These are phyloP conservation scores for Hsuehochloa calcarea DNA, from an alignment of 176 grass and related monocot species.

Conservation along the genomic window DNA sequence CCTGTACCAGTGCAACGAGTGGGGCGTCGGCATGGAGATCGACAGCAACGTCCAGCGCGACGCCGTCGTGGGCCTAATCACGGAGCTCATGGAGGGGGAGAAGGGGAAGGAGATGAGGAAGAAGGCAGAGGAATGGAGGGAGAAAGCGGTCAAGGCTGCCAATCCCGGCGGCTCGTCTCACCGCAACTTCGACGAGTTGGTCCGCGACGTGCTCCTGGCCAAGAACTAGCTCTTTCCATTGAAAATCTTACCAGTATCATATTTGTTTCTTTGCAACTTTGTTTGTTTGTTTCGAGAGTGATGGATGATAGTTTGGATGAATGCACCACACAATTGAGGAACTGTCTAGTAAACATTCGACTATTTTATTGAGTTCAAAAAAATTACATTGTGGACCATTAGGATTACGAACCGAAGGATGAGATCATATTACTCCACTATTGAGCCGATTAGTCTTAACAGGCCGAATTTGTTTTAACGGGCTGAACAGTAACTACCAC, in stretches of 20 bases:
- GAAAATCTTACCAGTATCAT: too few relatives aligned
- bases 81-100: slow-evolving; percentile 62
- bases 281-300: background rate
- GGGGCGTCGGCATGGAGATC: slow-evolving; percentile 86
- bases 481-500: too few relatives aligned
- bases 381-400: too few relatives aligned
- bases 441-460: too few relatives aligned
- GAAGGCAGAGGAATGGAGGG: slow-evolving; percentile 55
- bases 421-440: rapidly evolving
- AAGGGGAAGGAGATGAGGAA: slow-evolving; percentile 59
- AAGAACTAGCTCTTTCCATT: slow-evolving; percentile 5
- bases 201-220: slow-evolving; percentile 41
- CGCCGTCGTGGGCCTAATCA: slow-evolving; percentile 54
- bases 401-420: too few relatives aligned
- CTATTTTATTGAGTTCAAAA: too few relatives aligned
- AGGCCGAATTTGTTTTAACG: too few relatives aligned
- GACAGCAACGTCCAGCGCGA: slow-evolving; percentile 56
- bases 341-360: too few relatives aligned
- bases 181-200: slow-evolving; percentile 39
- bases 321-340: too few relatives aligned
- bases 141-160: slow-evolving; percentile 30
- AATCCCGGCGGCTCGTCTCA: slow-evolving; percentile 40
- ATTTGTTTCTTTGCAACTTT: background rate
- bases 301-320: too few relatives aligned
- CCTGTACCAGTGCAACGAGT: slow-evolving; percentile 58